Conservation (phyloP, 2,329 filamentous ascomycete species). For the Xylaria sp. region DNA sequence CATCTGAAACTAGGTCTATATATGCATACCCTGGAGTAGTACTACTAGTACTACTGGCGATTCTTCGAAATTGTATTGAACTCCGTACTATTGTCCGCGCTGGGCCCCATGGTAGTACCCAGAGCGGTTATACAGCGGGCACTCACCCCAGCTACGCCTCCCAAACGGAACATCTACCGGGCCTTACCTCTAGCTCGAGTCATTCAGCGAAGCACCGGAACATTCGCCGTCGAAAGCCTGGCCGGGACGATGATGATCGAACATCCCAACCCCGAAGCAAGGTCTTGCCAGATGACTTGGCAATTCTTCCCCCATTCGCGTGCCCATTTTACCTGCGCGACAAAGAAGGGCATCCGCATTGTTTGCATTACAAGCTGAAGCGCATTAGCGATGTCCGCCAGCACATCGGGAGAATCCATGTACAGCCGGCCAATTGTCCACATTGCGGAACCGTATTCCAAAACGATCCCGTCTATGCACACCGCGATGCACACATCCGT, state of each 20-base stretch:
- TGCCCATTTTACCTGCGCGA: conserved; percentile 9
- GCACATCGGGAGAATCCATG: conserved; percentile 3
- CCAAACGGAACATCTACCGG: not conserved
- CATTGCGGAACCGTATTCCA: not conserved
- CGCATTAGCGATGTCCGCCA: conserved; percentile 10
- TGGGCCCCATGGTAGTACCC: not conserved
- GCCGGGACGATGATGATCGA: not conserved
- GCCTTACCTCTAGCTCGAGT: too few relatives aligned
- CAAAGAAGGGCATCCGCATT: not conserved
- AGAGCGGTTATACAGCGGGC: not conserved
- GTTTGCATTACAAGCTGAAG: not conserved
- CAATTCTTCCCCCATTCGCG: not conserved
- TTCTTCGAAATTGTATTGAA: not conserved
- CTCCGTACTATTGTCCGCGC: not conserved
- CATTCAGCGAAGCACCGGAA: not conserved
- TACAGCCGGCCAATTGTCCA: conserved; percentile 4
- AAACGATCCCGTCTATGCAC: not conserved
- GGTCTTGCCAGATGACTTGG: not conserved
- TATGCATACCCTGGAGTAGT: too few relatives aligned
- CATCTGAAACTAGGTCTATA: not conserved
- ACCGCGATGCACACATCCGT: not conserved
- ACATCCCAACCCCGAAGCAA: not conserved
- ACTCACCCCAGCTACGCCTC: not conserved
- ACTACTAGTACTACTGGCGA: not conserved
- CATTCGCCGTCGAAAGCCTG: not conserved